These are phyloP conservation scores for Paramyrothecium roridum DNA, from an alignment of 2,329 filamentous ascomycete genomes.

Conservation along the genomic window DNA sequence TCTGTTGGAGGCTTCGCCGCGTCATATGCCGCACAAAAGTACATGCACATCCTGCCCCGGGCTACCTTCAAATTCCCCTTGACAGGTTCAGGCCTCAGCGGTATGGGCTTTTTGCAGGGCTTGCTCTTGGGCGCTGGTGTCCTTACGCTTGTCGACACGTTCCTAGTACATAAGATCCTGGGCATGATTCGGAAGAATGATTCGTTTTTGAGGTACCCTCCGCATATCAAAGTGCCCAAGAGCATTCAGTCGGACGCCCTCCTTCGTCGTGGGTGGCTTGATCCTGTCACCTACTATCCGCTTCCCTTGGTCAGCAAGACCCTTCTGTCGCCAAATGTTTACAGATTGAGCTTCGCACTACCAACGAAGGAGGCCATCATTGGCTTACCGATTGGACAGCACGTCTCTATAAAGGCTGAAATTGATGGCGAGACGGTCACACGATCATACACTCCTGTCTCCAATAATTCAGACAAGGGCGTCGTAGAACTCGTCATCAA, in stretches of 20 bases:
- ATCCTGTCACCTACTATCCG: slow-evolving; percentile 42
- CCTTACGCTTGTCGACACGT: slow-evolving; percentile 25
- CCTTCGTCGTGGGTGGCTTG: slow-evolving; percentile 42
- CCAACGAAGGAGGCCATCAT: slow-evolving; percentile 40
- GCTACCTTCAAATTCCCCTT: neutral
- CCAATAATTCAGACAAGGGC: slow-evolving; percentile 47
- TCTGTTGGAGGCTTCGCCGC: slow-evolving; percentile 14
- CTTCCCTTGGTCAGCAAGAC: slow-evolving; percentile 41
- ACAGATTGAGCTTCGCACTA: slow-evolving; percentile 44
- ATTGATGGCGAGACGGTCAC: slow-evolving; percentile 42
- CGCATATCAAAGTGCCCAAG: slow-evolving; percentile 36
- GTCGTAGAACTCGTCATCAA: slow-evolving; percentile 48
- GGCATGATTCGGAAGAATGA: slow-evolving; percentile 26
- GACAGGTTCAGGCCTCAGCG: slow-evolving; percentile 7
- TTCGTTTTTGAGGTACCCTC: slow-evolving; percentile 28
- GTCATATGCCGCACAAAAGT: slow-evolving; percentile 11
- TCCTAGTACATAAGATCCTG: slow-evolving; percentile 24
- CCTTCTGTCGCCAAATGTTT: slow-evolving; percentile 39
- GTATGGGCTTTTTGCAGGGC: slow-evolving; percentile 32
- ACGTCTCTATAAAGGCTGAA: slow-evolving; percentile 48
- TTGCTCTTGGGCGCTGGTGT: slow-evolving; percentile 30
- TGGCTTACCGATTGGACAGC: slow-evolving; percentile 55
- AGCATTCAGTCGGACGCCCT: slow-evolving; percentile 33
- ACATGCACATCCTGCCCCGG: neutral
- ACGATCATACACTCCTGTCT: slow-evolving; percentile 53